phyloP scores from a whole-genome alignment of 23 red algal genomes.

The Pyropia yezoensis region DNA sequence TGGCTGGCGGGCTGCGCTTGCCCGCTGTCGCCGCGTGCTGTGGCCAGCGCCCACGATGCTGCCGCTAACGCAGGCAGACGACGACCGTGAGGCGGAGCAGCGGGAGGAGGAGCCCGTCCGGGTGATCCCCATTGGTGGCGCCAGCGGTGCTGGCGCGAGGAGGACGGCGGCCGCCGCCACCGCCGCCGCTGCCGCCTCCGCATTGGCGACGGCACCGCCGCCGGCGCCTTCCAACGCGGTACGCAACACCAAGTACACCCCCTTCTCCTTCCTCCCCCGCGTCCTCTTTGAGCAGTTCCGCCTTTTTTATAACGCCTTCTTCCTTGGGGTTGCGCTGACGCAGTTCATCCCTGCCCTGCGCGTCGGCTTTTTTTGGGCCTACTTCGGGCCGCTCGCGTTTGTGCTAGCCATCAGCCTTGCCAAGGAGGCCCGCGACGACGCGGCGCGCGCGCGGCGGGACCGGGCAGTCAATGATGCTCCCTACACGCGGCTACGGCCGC shows the following conservation, averaged over 20 bases:
- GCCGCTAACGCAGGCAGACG: no score
- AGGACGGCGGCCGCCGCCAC: no score
- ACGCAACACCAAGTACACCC: slow-evolving; percentile 69
- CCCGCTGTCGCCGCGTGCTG: no score
- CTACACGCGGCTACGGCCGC: slow-evolving; percentile 36
- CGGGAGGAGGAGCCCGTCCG: no score
- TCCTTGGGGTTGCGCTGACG: slow-evolving; percentile 75
- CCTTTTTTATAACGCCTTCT: slow-evolving; percentile 99
- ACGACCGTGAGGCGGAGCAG: no score
- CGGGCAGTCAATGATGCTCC: slow-evolving; percentile 57
- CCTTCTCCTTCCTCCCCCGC: slow-evolving; percentile 62
- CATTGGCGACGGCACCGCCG: no score
- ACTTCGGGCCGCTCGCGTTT: slow-evolving; percentile 87
- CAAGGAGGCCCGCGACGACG: slow-evolving; percentile 83
- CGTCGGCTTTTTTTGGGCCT: slow-evolving; percentile 90
- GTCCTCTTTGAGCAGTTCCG: slow-evolving; percentile 91
- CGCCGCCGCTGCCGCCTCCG: no score
- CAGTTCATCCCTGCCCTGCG: slow-evolving; percentile 88
- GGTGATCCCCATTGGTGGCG: no score
- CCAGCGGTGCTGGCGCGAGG: no score
- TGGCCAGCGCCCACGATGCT: no score
- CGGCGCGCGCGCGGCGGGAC: slow-evolving; percentile 59
- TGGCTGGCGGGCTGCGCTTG: no score
- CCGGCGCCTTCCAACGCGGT: slow-evolving; percentile 23
- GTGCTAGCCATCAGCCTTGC: slow-evolving; percentile 69